Percentiles rank a stretch among this genome's conserved stretches.
phyloP scores from a whole-genome alignment of 2,329 filamentous ascomycete genomes.

The Botrytis elliptica region DNA sequence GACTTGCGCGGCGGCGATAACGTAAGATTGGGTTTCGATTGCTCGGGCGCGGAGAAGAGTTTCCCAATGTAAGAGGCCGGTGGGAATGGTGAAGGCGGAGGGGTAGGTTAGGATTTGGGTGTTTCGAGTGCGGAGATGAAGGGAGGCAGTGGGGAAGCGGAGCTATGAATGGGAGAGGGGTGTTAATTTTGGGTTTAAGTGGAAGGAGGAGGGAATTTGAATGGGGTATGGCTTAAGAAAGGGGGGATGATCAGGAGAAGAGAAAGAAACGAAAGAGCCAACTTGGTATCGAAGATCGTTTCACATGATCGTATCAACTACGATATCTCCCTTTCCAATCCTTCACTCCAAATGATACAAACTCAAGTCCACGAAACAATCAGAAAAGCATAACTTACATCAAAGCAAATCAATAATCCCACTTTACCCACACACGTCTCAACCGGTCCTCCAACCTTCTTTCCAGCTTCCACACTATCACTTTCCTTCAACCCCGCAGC shows the following conservation, averaged over 20 bases:
- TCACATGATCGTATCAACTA: neutral
- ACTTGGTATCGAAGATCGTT: neutral
- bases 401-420: conserved; percentile 85
- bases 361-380: neutral
- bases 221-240: neutral
- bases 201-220: neutral
- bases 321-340: neutral
- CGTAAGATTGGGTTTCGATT: conserved; percentile 85
- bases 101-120: conserved; percentile 73
- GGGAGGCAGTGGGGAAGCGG: conserved; percentile 73
- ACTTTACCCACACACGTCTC: conserved; percentile 71
- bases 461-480: conserved; percentile 66
- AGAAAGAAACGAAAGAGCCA: neutral
- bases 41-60: conserved; percentile 74
- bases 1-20: conserved; percentile 81
- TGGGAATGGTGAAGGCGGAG: conserved; percentile 85
- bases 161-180: conserved; percentile 45
- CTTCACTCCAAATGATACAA: neutral
- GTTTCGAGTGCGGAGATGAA: conserved; percentile 62
- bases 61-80: conserved; percentile 85
- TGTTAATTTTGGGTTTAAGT: neutral
- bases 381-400: conserved; percentile 47
- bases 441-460: conserved; percentile 65
- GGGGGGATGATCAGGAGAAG: neutral
- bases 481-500: conserved; percentile 58